Percentiles rank a stretch among this genome's conserved stretches.
Conservation (phyloP, 2,329 filamentous ascomycete species). For the Colletotrichum theobromicola region DNA sequence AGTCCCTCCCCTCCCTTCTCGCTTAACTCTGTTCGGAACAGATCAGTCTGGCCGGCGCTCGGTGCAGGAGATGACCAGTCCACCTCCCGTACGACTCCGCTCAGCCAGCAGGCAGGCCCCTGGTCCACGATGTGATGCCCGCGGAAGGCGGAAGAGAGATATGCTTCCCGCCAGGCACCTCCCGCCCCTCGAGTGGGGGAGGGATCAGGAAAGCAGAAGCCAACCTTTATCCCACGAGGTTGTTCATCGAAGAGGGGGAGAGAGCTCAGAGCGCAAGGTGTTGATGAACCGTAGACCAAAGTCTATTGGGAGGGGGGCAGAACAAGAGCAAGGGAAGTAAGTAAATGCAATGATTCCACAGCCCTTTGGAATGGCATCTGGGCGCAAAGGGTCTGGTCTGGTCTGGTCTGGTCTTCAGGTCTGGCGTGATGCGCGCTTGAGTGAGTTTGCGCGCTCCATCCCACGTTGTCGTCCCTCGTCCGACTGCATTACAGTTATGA, state of each 20-base stretch:
- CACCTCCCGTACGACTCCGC: neutral
- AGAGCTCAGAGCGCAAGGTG: neutral
- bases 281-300: neutral
- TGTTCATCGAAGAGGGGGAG: neutral
- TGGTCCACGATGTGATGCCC: neutral
- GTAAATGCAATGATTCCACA: neutral
- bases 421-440: neutral
- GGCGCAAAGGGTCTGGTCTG: neutral
- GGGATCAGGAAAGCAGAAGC: neutral
- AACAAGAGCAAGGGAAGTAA: neutral
- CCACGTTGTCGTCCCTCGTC: neutral
- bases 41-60: neutral
- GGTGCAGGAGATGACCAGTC: neutral
- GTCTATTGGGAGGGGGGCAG: neutral
- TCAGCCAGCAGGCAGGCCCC: neutral
- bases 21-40: neutral
- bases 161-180: neutral
- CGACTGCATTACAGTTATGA: neutral
- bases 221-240: neutral
- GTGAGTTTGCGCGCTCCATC: neutral
- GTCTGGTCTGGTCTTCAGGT: neutral
- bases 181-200: neutral
- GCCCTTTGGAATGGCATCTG: neutral
- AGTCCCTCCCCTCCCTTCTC: neutral
- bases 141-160: neutral